Conservation (phyloP, 805 yeast genomes). For the Hanseniaspora hatyaiensis region DNA sequence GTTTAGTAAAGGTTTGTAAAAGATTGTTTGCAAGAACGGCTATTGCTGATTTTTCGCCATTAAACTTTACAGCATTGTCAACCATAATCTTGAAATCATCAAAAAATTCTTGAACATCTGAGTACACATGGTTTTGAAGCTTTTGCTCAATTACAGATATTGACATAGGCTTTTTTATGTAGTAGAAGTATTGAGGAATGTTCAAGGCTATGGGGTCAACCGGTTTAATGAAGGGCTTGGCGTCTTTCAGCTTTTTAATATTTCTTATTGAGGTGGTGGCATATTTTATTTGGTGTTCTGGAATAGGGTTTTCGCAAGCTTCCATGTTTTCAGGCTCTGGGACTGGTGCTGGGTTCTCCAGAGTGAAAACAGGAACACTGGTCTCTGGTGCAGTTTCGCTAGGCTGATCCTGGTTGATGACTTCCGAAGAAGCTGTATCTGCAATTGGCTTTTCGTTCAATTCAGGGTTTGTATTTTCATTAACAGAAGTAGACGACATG, state of each 20-base stretch:
- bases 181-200: constrained; percentile 81
- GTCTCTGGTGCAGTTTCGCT: constrained; percentile 2
- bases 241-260: constrained; percentile 81
- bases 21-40: constrained; percentile 85
- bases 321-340: constrained; percentile 62
- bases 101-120: constrained; percentile 51
- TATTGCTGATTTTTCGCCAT: constrained; percentile 72
- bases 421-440: not conserved
- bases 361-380: constrained; percentile 14
- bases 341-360: constrained; percentile 68
- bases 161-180: constrained; percentile 84
- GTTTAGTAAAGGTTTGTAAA: constrained; percentile 86
- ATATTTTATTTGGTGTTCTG: constrained; percentile 73
- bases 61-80: constrained; percentile 66
- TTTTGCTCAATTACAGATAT: constrained; percentile 80
- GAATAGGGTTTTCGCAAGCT: constrained; percentile 55
- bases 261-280: constrained; percentile 71
- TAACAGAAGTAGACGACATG: constrained; percentile 2
- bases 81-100: constrained; percentile 81
- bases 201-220: constrained; percentile 82
- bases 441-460: constrained; percentile 7
- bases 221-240: constrained; percentile 77
- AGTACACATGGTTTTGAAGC: constrained; percentile 58
- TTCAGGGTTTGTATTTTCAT: no score
- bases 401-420: no score